A percentile compares a stretch with the other conserved stretches of the same genome.
phyloP scores from a whole-genome alignment of 768 basidiomycete genomes.

The Agaricus subrufescens region DNA sequence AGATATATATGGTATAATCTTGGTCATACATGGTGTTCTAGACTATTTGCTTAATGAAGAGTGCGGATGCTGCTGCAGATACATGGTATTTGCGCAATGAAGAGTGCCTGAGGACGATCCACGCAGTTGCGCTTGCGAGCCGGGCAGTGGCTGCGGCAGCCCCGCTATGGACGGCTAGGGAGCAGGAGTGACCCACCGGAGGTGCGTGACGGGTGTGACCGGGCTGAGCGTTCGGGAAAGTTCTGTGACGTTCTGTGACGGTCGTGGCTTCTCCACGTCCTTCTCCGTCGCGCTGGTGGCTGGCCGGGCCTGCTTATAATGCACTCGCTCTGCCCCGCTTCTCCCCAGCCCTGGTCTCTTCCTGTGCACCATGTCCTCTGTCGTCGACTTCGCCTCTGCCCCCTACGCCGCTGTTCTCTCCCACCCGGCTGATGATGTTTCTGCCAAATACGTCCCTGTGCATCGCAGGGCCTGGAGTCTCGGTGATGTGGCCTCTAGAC shows the following conservation, averaged over 20 bases:
- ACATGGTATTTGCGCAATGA: no score
- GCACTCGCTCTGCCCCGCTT: not conserved
- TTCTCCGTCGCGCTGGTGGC: not conserved
- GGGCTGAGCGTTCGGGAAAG: not conserved
- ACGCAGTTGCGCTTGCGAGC: no score
- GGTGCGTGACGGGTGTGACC: not conserved
- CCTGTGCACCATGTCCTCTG: not conserved
- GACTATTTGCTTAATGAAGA: not conserved
- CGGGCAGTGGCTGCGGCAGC: not conserved
- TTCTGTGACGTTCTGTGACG: slow-evolving; percentile 5
- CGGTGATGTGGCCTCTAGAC: not conserved
- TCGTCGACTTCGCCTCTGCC: not conserved
- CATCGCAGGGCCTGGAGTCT: not conserved
- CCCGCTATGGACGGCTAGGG: not conserved
- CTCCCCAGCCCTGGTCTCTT: not conserved
- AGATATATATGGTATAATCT: slow-evolving; percentile 10
- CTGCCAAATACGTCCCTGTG: slow-evolving; percentile 7
- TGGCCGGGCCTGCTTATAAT: not conserved
- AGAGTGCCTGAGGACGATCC: no score
- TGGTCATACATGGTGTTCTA: not conserved
- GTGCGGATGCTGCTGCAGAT: no score
- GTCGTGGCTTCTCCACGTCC: slow-evolving; percentile 4
- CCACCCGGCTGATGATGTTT: not conserved
- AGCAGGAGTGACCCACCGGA: not conserved
- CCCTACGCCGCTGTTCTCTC: not conserved